These are phyloP conservation scores for Sisymbrium altissimum DNA, from an alignment of 345 rosid genomes.

Conservation along the genomic window DNA sequence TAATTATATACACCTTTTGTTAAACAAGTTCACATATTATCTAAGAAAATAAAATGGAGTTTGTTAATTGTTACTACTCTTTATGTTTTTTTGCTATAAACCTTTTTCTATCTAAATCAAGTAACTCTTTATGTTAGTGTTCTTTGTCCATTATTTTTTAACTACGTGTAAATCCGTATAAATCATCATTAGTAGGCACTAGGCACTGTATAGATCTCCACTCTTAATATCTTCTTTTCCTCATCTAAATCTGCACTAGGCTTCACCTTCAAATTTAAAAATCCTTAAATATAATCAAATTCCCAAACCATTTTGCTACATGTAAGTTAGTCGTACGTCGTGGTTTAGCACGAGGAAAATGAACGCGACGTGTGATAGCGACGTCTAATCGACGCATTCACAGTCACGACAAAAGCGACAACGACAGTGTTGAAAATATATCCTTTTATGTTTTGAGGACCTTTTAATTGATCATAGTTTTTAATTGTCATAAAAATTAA, in stretches of 20 bases:
- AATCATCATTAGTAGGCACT: not conserved
- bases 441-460: not conserved
- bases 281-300: not conserved
- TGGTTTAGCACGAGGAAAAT: constrained; percentile 22
- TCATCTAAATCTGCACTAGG: not conserved
- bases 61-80: no score
- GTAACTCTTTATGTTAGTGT: not conserved
- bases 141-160: not conserved
- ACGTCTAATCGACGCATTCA: constrained; percentile 6
- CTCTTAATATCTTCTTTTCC: not conserved
- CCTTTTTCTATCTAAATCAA: not conserved
- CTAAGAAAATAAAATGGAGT: no score
- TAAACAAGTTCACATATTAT: not conserved
- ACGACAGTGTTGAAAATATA: not conserved
- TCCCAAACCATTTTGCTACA: not conserved
- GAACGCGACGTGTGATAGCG: constrained; percentile 16
- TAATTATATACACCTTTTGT: not conserved
- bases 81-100: not conserved
- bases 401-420: constrained; percentile 9
- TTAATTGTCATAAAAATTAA: not conserved
- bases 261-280: not conserved
- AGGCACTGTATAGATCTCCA: not conserved
- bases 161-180: not conserved
- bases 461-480: not conserved
- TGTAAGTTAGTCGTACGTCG: constrained; percentile 21